Evolutionary conservation across 2,329 filamentous ascomycete species (phyloP).

Genomic region (Claviceps sp.): DNA sequence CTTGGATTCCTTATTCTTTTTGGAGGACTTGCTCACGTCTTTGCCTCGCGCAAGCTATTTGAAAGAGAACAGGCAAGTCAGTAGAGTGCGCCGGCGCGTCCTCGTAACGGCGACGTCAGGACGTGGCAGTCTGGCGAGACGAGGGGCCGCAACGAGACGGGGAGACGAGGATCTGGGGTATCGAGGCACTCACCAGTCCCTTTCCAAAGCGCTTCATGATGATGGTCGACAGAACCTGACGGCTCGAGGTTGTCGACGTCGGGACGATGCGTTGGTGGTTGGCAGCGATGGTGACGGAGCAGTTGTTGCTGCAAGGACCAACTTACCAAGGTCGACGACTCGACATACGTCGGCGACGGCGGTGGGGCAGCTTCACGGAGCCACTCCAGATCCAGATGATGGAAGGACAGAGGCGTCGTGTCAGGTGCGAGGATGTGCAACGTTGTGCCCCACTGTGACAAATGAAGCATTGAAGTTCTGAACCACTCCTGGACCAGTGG

Average conservation of each 20-base stretch:
- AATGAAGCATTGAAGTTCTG: too few relatives aligned
- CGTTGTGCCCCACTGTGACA: background rate
- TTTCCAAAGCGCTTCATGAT: conserved; percentile 97
- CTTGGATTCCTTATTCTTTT: conserved; percentile 59
- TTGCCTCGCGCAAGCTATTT: conserved; percentile 81
- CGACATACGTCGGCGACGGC: conserved; percentile 8
- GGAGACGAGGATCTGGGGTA: background rate
- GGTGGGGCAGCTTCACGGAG: conserved; percentile 11
- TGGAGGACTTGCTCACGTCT: conserved; percentile 69
- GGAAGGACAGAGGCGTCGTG: conserved; percentile 9
- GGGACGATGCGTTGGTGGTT: conserved; percentile 1
- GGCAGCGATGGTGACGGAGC: background rate
- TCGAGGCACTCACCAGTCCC: conserved; percentile 45
- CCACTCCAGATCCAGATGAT: background rate
- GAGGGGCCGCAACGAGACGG: conserved; percentile 12
- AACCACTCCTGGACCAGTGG: too few relatives aligned
- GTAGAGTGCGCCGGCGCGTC: conserved; percentile 4
- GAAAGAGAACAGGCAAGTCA: conserved; percentile 8
- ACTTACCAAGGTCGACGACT: background rate
- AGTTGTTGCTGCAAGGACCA: conserved; percentile 2
- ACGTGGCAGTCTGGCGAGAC: background rate
- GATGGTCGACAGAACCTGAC: conserved; percentile 16
- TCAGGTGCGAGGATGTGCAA: background rate
- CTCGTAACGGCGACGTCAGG: background rate
- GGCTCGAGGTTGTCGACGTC: conserved; percentile 6